These are phyloP conservation scores for Annulohypoxylon maeteangense DNA, from an alignment of 495 filamentous ascomycete species.

Conservation along the genomic window DNA sequence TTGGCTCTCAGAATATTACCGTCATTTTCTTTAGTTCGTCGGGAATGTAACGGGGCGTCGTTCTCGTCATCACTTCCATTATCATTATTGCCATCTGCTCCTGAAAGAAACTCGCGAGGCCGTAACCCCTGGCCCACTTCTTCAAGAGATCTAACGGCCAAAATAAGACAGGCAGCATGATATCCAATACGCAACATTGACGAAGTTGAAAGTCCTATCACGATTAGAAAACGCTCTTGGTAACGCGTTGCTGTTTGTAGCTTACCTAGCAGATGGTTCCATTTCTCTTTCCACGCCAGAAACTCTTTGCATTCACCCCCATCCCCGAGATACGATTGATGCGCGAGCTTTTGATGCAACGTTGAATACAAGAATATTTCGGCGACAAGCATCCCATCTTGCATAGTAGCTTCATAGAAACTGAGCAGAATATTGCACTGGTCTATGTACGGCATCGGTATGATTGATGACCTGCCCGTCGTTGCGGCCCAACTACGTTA, in stretches of 20 bases:
- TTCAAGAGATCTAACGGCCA: slow-evolving; percentile 42
- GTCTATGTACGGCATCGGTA: slow-evolving; percentile 41
- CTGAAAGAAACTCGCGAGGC: slow-evolving; percentile 37
- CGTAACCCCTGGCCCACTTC: slow-evolving; percentile 42
- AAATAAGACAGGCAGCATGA: slow-evolving; percentile 44
- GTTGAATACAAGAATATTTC: slow-evolving; percentile 46
- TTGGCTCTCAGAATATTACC: slow-evolving; percentile 33
- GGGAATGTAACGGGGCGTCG: slow-evolving; percentile 2
- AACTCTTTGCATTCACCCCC: slow-evolving; percentile 49
- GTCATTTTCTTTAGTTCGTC: not conserved
- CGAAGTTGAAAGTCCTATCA: slow-evolving; percentile 39
- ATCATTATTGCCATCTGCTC: slow-evolving; percentile 26
- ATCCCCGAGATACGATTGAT: slow-evolving; percentile 44
- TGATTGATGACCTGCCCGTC: slow-evolving; percentile 46
- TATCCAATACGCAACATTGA: slow-evolving; percentile 46
- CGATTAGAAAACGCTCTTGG: slow-evolving; percentile 15
- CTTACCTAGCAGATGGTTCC: slow-evolving; percentile 44
- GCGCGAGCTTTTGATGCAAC: slow-evolving; percentile 43
- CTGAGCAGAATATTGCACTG: slow-evolving; percentile 47
- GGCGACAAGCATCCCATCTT: slow-evolving; percentile 48
- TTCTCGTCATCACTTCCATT: slow-evolving; percentile 28
- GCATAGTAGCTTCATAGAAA: slow-evolving; percentile 48
- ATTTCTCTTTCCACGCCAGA: slow-evolving; percentile 46
- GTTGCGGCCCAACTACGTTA: slow-evolving; percentile 44
- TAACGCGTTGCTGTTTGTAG: not conserved